Base-by-base conservation (phyloP, 2,329 filamentous ascomycete genomes). In the Aspergillus sergii region DNA sequence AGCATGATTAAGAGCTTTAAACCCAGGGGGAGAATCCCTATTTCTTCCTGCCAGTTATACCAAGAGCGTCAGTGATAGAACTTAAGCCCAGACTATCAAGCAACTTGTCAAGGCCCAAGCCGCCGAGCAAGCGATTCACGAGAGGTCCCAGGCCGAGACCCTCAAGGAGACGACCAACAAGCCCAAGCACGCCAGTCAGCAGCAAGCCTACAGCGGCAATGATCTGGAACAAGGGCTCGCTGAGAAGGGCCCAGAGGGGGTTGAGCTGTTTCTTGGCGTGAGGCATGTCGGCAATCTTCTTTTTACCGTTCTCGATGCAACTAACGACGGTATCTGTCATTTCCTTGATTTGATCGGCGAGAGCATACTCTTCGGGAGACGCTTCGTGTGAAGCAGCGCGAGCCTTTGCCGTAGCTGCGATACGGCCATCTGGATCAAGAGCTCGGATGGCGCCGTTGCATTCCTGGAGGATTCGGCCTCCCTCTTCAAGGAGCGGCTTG, bases 191-290 rank as follows among this genome's bases (percentile, higher is more conserved):
- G 76, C 94, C 93, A 58, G 84, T 89, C 64, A 97, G 83, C 66
- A 97, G 79, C 63, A 97, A 81, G 26, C 94, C 94, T 53, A 97
- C 93, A 12, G 92, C 93, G 10, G 93, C 92, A 56, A 97, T 86
- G 75, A 97, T 97, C 85, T 97, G 94, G 85, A 93, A 92, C 26
- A 97, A 83, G 12, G 94, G 94, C 83, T 97, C 92, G 41, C 72
- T 74, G 9, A 79, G 72, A 56, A 97, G 83, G 34, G 83, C 88
- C 93, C 93, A 96, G 34, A 97, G 87, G 12, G 94, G 93, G 81
- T 94, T 97, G 64, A 97, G 85, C 83, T 94, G 89, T 85, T 96
- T 94, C 89, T 97, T 96, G 50, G 93, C 94, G 69, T 96, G 91
- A 7, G 94, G 93, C 91, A 97, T 95, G 74, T 92, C 91, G 73